These are phyloP conservation scores for Pestalotiopsis sp. DNA, from an alignment of 2,329 filamentous ascomycete species.

Conservation along the genomic window DNA sequence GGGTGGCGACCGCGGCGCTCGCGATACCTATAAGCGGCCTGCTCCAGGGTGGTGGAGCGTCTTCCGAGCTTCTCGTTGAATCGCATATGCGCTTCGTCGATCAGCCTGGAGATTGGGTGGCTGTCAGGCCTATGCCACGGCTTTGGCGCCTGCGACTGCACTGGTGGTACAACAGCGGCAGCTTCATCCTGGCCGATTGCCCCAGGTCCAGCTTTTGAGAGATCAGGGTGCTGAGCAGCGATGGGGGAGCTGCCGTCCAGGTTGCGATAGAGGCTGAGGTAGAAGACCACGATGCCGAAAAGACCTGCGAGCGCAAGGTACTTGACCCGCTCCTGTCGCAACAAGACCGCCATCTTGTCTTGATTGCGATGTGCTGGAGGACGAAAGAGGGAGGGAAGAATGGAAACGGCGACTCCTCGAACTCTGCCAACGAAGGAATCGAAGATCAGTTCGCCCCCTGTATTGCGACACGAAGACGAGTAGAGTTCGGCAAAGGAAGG, in stretches of 20 bases:
- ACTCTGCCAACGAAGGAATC: not conserved
- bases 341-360: not conserved
- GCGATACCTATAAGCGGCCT: slow-evolving; percentile 58
- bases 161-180: not conserved
- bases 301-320: slow-evolving; percentile 2
- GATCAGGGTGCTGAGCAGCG: not conserved
- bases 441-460: not conserved
- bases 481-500: not conserved
- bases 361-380: not conserved
- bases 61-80: slow-evolving; percentile 44
- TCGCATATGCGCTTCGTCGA: slow-evolving; percentile 44
- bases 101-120: slow-evolving; percentile 52
- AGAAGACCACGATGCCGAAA: not conserved
- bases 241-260: not conserved
- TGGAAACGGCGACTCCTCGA: not conserved
- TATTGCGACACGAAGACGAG: not conserved
- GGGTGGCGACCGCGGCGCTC: slow-evolving; percentile 60
- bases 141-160: not conserved
- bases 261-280: not conserved
- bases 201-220: not conserved
- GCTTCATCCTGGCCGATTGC: not conserved
- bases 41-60: slow-evolving; percentile 49
- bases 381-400: not conserved
- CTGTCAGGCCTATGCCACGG: slow-evolving; percentile 18
- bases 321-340: not conserved